phyloP scores from a whole-genome alignment of 305 asterid genomes.

The Fraxinus velutina region DNA sequence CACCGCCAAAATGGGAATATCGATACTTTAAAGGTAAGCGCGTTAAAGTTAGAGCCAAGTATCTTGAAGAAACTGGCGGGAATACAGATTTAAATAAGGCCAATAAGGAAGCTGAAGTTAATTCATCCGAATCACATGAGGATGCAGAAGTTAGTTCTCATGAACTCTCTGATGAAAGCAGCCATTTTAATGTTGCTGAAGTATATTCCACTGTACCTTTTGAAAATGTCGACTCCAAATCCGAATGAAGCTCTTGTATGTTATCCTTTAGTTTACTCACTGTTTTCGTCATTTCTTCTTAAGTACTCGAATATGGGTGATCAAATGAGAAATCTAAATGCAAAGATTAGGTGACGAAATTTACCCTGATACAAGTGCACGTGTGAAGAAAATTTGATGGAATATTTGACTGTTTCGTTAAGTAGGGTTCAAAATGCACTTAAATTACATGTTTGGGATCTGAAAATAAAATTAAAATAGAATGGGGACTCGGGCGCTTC shows the following conservation, averaged over 20 bases:
- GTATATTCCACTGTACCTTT: slow-evolving; percentile 15
- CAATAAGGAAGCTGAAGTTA: slow-evolving; percentile 26
- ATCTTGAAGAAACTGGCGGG: slow-evolving; percentile 20
- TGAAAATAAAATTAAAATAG: background rate
- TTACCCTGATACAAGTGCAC: background rate
- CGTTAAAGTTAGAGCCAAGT: slow-evolving; percentile 49
- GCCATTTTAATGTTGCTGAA: slow-evolving; percentile 12
- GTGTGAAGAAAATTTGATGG: background rate
- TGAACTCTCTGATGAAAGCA: slow-evolving; percentile 18
- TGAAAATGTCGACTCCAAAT: slow-evolving; percentile 19
- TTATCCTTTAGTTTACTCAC: background rate
- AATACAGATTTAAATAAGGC: slow-evolving; percentile 18
- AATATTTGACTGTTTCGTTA: background rate
- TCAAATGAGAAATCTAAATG: background rate
- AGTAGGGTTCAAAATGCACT: background rate
- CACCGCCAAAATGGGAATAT: slow-evolving; percentile 83
- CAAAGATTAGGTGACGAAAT: background rate
- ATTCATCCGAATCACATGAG: slow-evolving; percentile 26
- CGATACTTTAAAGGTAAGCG: slow-evolving; percentile 76
- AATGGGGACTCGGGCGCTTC: background rate
- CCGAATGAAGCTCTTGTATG: background rate
- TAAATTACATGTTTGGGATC: background rate
- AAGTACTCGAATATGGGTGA: background rate
- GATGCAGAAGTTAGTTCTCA: slow-evolving; percentile 27
- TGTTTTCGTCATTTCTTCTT: background rate